phyloP scores from a whole-genome alignment of 1,284 basidiomycete genomes.

The Polyporus tsugae region DNA sequence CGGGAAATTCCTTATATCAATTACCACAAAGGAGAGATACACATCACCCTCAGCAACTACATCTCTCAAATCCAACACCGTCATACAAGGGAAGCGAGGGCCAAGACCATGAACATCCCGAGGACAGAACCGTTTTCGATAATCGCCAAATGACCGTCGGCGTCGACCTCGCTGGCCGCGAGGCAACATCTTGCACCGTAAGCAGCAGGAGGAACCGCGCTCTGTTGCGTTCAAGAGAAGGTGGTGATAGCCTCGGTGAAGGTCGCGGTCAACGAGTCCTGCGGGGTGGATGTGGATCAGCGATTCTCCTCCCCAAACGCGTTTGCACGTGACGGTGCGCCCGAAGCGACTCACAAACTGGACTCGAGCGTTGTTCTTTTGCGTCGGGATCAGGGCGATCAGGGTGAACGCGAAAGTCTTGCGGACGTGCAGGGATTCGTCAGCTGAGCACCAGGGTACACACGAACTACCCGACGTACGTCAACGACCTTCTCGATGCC shows the following conservation, averaged over 20 bases:
- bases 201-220: background rate
- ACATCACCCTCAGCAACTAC: too few relatives aligned
- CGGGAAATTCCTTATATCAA: too few relatives aligned
- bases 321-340: too few relatives aligned
- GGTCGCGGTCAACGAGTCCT: background rate
- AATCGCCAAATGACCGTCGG: background rate
- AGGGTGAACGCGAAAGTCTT: background rate
- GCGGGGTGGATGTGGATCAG: background rate
- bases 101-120: background rate
- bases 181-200: background rate
- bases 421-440: background rate
- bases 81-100: background rate
- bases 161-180: background rate
- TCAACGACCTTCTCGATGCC: background rate
- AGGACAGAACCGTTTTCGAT: background rate
- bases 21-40: too few relatives aligned
- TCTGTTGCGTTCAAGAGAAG: background rate
- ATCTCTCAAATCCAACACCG: too few relatives aligned
- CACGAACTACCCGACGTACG: background rate
- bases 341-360: constrained; percentile 3
- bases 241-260: background rate
- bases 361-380: background rate
- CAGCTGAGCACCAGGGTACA: background rate
- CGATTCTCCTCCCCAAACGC: background rate
- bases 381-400: constrained; percentile 5